phyloP scores from a whole-genome alignment of 2,329 filamentous ascomycete species.

The Trichoderma brevicompactum region DNA sequence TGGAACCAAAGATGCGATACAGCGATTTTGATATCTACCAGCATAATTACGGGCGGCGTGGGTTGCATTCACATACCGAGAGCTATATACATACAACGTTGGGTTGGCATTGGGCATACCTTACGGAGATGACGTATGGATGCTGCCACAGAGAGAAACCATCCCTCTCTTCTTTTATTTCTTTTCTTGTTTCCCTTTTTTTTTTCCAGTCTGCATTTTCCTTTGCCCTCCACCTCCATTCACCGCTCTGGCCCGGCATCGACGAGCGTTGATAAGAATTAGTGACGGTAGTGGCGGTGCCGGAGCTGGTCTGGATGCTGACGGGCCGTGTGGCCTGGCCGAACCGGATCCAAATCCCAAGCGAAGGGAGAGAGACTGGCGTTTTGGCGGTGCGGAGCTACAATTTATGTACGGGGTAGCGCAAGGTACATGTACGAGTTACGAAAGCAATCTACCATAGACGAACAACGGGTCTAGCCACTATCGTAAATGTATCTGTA shows the following conservation, averaged over 20 bases:
- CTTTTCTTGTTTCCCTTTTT: too few species aligned
- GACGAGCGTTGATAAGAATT: too few species aligned
- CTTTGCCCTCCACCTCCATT: too few species aligned
- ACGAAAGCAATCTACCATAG: slow-evolving; percentile 3
- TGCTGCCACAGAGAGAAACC: background rate
- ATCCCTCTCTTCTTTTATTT: background rate
- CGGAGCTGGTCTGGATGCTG: slow-evolving; percentile 11
- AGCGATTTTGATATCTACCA: too few species aligned
- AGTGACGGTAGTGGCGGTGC: slow-evolving; percentile 4
- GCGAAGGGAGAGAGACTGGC: slow-evolving; percentile 10
- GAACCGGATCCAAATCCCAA: background rate
- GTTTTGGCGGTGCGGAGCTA: background rate
- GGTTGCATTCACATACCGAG: slow-evolving; percentile 1
- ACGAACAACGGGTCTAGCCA: background rate
- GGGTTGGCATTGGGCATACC: slow-evolving; percentile 7
- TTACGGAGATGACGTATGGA: background rate
- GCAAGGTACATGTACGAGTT: background rate
- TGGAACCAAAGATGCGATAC: too few species aligned
- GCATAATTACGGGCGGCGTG: background rate
- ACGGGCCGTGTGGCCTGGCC: slow-evolving; percentile 5
- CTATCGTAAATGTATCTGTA: background rate
- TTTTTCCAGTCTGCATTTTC: too few species aligned
- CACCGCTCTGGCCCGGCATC: too few species aligned
- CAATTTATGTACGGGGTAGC: background rate
- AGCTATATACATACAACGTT: background rate